Evolutionary conservation across 2,329 filamentous ascomycete species (phyloP), one percentile per base, ranked within the genome.

Genomic region (Bipolaris victoriae): DNA sequence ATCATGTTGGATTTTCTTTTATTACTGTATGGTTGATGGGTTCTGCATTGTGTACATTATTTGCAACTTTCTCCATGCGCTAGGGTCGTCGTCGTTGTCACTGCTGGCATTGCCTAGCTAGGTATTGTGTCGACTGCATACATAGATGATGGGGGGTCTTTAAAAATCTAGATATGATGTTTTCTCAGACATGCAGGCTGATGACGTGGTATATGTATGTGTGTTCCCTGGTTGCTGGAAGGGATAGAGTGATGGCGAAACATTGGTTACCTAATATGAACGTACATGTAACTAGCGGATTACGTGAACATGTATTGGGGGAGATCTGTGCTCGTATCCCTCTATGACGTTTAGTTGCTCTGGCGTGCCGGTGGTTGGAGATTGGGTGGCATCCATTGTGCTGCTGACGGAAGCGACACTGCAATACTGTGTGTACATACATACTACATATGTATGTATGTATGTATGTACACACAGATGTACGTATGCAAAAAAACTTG

Each of bases 11-110:
- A 35, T 29, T 52, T 39, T 22, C 49, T 35, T 50, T 43, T 36
- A 7, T 39, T 49, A 35, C 39, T 31, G 47, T 39, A 48, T 3
- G 45, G 39, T 46, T 43, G 20, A 47, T 47, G 52, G 56, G 55
- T 22, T 47, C 31, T 54, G 60, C 55, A 54, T 57, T 26, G 49
- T 64, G 62, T 64, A 64, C 54, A 64, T 45, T 64, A 63, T 58
- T 22, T 22, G 41, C 16, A 7, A 46, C 13, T 46, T 58, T 58
- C 35, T 55, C 41, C 44, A 16, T 52, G 52, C 44, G 52, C 44
- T 53, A 53, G 54, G 49, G 49, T 52, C 16, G 54, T 43, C 40
- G 40, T 43, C 40, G 20, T 43, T 15, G 40, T 57, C 36, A 57
- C 26, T 24, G 24, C 29, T 29, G 35, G 22, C 39, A 31, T 40